Base-by-base conservation (phyloP, 2,329 filamentous ascomycete genomes). In the Hysterium pulicare region DNA sequence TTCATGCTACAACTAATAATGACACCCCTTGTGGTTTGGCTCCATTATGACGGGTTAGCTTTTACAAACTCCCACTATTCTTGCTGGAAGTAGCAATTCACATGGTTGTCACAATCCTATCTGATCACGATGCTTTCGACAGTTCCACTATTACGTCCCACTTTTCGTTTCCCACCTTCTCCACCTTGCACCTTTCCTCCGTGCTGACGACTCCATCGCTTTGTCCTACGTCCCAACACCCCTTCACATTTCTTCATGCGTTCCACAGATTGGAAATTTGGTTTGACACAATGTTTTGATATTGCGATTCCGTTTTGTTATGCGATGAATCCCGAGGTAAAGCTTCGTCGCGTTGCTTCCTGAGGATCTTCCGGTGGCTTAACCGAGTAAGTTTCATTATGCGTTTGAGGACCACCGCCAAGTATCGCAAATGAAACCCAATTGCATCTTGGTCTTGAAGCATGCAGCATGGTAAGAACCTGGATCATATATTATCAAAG, bases 331-430 rank as follows among this genome's bases (percentile, higher is more conserved):
- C 37, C n/a, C n/a, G n/a, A n/a, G n/a, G n/a, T n/a, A n/a, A n/a
- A 31, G 9, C 20, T 37, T 5, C n/a, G 3, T 37, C 17, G 5
- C 20, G 21, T 23, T 22, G 32, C 34, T 23, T 10, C 21, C 10
- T 16, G 24, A n/a, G 21, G 24, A 39, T 31, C 37, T 39, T 4
- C 32, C 37, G 19, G 24, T 8, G 13, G 24, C 24, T 28, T 20
- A 22, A 8, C 23, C n/a, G 26, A 31, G 21, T 13, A 31, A 16
- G 37, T 39, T 31, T 39, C 37, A 39, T 38, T 38, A 38, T 30
- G 37, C 37, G 37, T 39, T 39, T 31, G 24, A 31, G 23, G 21
- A n/a, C 4, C 20, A 26, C 26, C 21, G 16, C 23, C 23, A 15
- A 37, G 8, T n/a, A n/a, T n/a, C n/a, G n/a, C n/a, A n/a, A n/a